phyloP scores from a whole-genome alignment of 441 rosid species.

The Croton laevigatus region DNA sequence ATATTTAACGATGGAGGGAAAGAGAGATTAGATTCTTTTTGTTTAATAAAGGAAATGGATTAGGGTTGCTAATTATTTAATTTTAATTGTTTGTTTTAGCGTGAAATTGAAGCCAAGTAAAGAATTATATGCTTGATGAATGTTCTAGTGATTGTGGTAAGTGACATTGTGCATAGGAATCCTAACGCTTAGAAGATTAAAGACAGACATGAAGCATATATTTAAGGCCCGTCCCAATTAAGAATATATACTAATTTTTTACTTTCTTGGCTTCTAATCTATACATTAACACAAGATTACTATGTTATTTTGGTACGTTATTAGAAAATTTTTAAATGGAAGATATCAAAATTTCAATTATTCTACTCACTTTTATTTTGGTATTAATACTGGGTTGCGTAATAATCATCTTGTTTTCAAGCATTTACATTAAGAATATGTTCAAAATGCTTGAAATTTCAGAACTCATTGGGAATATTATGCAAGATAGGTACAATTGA shows the following conservation, averaged over 20 bases:
- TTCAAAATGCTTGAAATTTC: not conserved
- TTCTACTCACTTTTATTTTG: not conserved
- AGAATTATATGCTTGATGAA: slow-evolving; percentile 37
- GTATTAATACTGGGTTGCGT: not conserved
- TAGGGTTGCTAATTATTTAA: slow-evolving; percentile 3
- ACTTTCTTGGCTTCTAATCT: slow-evolving; percentile 25
- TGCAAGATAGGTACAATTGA: not conserved
- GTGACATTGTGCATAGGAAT: slow-evolving; percentile 39
- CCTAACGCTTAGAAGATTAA: slow-evolving; percentile 24
- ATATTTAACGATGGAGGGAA: not conserved
- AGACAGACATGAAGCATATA: slow-evolving; percentile 41
- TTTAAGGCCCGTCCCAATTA: slow-evolving; percentile 26
- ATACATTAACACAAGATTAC: not conserved
- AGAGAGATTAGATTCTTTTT: not conserved
- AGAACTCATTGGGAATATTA: not conserved
- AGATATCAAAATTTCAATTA: not conserved
- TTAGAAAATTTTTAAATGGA: not conserved
- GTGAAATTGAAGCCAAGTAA: slow-evolving; percentile 47
- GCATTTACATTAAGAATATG: not conserved
- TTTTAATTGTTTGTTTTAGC: slow-evolving; percentile 23
- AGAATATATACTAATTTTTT: slow-evolving; percentile 36
- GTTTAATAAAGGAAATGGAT: not conserved
- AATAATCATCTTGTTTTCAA: not conserved
- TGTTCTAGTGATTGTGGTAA: slow-evolving; percentile 42
- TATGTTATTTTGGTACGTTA: too few relatives aligned